Percentiles rank a stretch among this genome's conserved stretches.
These are phyloP conservation scores for Fusarium tricinctum DNA, from an alignment of 2,329 filamentous ascomycete genomes.

Conservation along the genomic window DNA sequence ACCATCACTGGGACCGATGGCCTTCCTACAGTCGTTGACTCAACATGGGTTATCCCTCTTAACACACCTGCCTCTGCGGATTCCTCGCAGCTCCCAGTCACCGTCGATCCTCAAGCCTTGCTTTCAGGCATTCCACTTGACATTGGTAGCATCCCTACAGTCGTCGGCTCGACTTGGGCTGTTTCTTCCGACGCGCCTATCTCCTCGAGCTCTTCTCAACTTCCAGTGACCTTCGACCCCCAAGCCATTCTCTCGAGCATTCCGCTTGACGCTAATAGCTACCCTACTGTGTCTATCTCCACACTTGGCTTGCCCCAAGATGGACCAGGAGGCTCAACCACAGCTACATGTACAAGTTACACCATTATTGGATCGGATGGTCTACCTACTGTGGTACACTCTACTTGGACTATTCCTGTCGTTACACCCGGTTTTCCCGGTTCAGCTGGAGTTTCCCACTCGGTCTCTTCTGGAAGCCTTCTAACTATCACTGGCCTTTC, in stretches of 20 bases:
- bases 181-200: constrained; percentile 38
- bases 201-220: constrained; percentile 29
- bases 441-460: constrained; percentile 12
- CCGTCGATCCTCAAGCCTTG: constrained; percentile 24
- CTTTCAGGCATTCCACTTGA: constrained; percentile 35
- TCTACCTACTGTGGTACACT: constrained; percentile 39
- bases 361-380: constrained; percentile 44
- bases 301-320: constrained; percentile 30
- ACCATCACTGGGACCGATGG: constrained; percentile 54
- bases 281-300: constrained; percentile 23
- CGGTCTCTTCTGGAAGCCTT: constrained; percentile 18
- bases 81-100: constrained; percentile 33
- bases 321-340: constrained; percentile 23
- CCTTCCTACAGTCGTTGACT: constrained; percentile 54
- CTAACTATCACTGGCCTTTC: constrained; percentile 20
- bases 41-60: constrained; percentile 51
- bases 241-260: constrained; percentile 35
- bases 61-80: constrained; percentile 26
- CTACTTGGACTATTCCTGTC: constrained; percentile 39
- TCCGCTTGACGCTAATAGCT: constrained; percentile 11
- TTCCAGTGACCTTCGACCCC: constrained; percentile 24
- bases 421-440: constrained; percentile 16
- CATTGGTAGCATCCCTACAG: constrained; percentile 52
- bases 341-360: constrained; percentile 41
- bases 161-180: constrained; percentile 54